Evolutionary conservation across 805 yeast species (phyloP), one percentile per base, ranked within the genome.

Genomic region (Candida pini): DNA sequence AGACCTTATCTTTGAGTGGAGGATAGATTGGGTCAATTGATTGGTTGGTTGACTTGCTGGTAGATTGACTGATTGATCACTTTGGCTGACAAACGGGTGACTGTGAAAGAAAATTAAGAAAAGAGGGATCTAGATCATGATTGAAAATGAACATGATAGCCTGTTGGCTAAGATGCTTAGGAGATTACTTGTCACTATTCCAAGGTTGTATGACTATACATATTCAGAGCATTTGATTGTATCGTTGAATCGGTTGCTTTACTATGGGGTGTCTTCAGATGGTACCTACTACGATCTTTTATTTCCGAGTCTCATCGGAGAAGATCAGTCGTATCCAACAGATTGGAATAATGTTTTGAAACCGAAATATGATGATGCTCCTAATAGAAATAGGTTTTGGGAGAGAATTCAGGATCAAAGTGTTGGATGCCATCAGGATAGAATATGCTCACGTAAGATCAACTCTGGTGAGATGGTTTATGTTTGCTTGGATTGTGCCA

Each of bases 401-500:
- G 29, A 30, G 4, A 28, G 24, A 13, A 58, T 52, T 34, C 35
- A 33, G 17, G 26, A 31, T 10, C 33, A 39, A 7, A 45, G 41
- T 18, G 40, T 43, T 26, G 49, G 58, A 21, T 56, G 63, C 26
- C 85, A 83, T 36, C 51, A 59, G 3, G 79, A 77, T n/a, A 70
- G 80, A 45, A 76, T 78, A 14, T 84, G 95, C 62, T 81, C 88
- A 3, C 65, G 78, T 35, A 66, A 73, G 23, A 77, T 84, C 44
- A 68, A 66, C 26, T 48, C 56, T 4, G 81, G 81, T 17, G 84
- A 80, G 40, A 76, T 81, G 1, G 79, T 81, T 15, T 84, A 80
- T 52, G 64, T 86, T 36, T 84, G 95, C 51, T 65, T 65, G 22
- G 85, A 82, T 38, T 84, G 95, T 64, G 86, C 84, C 0, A 73